Percentiles rank a stretch among this genome's conserved stretches.
Conservation (phyloP, 306 rosid species). For the Albizia julibrissin region DNA sequence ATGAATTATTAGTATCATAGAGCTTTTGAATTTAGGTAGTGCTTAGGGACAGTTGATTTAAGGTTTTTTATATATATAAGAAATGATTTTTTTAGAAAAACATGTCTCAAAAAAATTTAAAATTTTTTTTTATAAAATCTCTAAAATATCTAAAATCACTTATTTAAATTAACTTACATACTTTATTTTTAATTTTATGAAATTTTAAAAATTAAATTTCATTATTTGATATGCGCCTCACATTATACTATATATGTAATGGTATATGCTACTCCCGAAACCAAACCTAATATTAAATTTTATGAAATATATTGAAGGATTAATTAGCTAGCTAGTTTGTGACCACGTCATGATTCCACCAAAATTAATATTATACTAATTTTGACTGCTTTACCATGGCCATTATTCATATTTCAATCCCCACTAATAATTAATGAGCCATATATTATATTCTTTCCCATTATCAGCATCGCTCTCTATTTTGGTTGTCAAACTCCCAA, state of each 20-base stretch:
- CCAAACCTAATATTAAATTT: background rate
- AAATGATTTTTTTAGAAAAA: no score
- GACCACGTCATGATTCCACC: conserved; percentile 40
- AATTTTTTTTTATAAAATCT: no score
- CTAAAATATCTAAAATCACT: no score
- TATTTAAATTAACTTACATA: no score
- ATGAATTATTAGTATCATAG: background rate
- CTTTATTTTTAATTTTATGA: no score
- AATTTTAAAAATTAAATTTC: background rate
- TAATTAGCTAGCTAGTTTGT: background rate
- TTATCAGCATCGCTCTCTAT: background rate
- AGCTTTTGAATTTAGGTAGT: no score
- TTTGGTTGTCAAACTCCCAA: background rate
- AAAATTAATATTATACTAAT: conserved; percentile 24
- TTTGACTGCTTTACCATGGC: conserved; percentile 14
- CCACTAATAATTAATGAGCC: background rate
- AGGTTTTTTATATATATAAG: no score
- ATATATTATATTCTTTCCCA: background rate
- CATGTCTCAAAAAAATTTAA: no score
- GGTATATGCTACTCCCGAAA: no score
- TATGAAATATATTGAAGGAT: background rate
- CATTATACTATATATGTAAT: background rate
- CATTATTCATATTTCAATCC: conserved; percentile 31
- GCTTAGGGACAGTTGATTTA: no score
- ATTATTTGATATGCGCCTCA: background rate